These are phyloP conservation scores for Moricandia arvensis DNA, from an alignment of 345 rosid species.

Conservation along the genomic window DNA sequence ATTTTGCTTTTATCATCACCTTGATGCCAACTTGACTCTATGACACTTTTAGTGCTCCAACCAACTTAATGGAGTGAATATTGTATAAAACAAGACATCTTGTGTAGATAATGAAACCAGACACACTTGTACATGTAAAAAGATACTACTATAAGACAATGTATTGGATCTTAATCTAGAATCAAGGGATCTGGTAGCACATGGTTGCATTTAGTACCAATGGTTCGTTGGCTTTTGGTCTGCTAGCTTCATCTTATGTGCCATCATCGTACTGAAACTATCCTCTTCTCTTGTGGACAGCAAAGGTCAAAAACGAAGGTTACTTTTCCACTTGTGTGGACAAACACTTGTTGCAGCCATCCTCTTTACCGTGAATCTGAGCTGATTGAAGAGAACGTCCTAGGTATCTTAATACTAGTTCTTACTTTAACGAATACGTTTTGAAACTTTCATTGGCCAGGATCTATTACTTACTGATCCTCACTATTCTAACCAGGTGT, in stretches of 20 bases:
- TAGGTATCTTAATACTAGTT: slow-evolving; percentile 45
- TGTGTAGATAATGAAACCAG: neutral
- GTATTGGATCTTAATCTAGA: neutral
- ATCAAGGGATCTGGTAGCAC: neutral
- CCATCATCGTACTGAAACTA: neutral
- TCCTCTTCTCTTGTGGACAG: slow-evolving; percentile 41
- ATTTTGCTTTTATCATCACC: neutral
- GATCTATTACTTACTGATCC: neutral
- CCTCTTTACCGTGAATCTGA: slow-evolving; percentile 88
- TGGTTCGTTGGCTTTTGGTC: neutral
- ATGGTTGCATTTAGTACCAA: neutral
- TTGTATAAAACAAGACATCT: neutral
- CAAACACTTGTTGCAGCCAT: slow-evolving; percentile 99
- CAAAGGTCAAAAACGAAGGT: slow-evolving; percentile 96
- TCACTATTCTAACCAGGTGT: slow-evolving; percentile 50
- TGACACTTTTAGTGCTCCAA: neutral
- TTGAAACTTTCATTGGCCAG: neutral
- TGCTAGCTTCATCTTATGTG: neutral
- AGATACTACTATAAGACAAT: neutral
- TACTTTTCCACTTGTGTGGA: slow-evolving; percentile 97
- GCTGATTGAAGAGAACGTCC: slow-evolving; percentile 65
- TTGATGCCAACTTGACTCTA: neutral
- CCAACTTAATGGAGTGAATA: neutral
- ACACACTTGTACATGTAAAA: neutral
- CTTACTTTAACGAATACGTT: neutral